Conservation (phyloP, 2,329 filamentous ascomycete species). For the Hypoxylon sp. region DNA sequence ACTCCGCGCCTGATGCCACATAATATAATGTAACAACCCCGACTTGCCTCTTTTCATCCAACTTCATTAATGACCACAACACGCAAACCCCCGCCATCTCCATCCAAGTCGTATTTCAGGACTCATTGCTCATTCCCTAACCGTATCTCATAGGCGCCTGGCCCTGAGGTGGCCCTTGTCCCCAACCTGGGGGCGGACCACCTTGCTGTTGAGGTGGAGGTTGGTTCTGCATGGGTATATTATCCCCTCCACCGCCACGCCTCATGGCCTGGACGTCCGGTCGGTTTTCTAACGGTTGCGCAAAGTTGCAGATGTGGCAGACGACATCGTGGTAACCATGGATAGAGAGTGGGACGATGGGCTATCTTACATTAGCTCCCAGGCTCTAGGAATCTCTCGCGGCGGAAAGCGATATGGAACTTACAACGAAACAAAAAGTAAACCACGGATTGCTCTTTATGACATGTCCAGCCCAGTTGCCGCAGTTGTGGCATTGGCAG, state of each 20-base stretch:
- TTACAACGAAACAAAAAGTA: constrained; percentile 81
- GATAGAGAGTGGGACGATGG: constrained; percentile 78
- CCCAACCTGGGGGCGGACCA: constrained; percentile 36
- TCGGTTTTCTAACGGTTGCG: constrained; percentile 73
- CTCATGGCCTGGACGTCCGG: constrained; percentile 70
- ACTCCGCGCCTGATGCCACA: constrained; percentile 29
- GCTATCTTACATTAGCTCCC: constrained; percentile 59
- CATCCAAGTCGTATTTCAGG: neutral
- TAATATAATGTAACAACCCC: constrained; percentile 15
- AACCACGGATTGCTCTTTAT: constrained; percentile 80
- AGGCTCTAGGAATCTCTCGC: neutral
- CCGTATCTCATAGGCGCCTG: constrained; percentile 52
- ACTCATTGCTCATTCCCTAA: neutral
- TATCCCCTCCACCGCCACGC: constrained; percentile 57
- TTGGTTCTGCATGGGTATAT: constrained; percentile 57
- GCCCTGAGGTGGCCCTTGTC: constrained; percentile 37
- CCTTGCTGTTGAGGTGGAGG: constrained; percentile 56
- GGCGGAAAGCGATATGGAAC: constrained; percentile 48
- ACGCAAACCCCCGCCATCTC: neutral
- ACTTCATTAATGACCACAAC: constrained; percentile 4
- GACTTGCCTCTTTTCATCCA: constrained; percentile 2
- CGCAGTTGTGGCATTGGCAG: constrained; percentile 77
- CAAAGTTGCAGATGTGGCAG: constrained; percentile 83
- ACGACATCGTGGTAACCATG: constrained; percentile 77
- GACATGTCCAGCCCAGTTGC: constrained; percentile 73